Conservation (phyloP, 1,284 basidiomycete species). For the Coniophora puteana region DNA sequence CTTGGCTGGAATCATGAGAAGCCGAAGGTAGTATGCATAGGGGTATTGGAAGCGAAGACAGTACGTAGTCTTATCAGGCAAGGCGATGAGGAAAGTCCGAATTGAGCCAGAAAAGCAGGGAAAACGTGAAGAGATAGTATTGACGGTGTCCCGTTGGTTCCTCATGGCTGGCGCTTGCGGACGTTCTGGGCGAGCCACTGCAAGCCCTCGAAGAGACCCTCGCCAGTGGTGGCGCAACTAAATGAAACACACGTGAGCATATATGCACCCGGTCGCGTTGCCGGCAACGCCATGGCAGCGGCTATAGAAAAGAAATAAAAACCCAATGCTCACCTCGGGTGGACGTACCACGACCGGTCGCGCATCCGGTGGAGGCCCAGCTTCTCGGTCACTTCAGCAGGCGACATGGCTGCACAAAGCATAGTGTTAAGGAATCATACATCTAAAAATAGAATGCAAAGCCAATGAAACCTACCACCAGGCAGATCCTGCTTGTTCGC, state of each 20-base stretch:
- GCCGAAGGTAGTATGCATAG: too few relatives aligned
- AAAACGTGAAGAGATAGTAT: constrained; percentile 11
- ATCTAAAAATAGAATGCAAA: neutral
- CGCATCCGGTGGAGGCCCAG: constrained; percentile 94
- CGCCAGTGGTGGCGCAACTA: constrained; percentile 94
- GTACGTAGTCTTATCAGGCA: too few relatives aligned
- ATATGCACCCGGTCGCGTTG: constrained; percentile 1
- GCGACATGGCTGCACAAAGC: constrained; percentile 79
- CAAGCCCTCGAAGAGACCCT: constrained; percentile 92
- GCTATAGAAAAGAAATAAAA: constrained; percentile 3
- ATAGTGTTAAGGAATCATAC: constrained; percentile 10
- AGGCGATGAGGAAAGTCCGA: too few relatives aligned
- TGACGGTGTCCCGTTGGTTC: constrained; percentile 14
- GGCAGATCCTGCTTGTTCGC: constrained; percentile 99
- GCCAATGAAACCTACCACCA: constrained; percentile 63
- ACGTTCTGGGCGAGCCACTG: constrained; percentile 97
- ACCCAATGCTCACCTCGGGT: constrained; percentile 77
- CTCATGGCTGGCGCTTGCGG: constrained; percentile 79
- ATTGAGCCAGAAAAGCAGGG: constrained; percentile 21
- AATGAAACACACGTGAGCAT: too few relatives aligned
- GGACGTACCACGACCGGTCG: constrained; percentile 98
- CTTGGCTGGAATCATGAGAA: too few relatives aligned
- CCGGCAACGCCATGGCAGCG: constrained; percentile 2
- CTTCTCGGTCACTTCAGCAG: constrained; percentile 98
- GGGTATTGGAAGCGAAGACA: too few relatives aligned